Base-by-base conservation (phyloP, 228 moss, liverwort and hornwort genomes). In the Sphagnum fallax region DNA sequence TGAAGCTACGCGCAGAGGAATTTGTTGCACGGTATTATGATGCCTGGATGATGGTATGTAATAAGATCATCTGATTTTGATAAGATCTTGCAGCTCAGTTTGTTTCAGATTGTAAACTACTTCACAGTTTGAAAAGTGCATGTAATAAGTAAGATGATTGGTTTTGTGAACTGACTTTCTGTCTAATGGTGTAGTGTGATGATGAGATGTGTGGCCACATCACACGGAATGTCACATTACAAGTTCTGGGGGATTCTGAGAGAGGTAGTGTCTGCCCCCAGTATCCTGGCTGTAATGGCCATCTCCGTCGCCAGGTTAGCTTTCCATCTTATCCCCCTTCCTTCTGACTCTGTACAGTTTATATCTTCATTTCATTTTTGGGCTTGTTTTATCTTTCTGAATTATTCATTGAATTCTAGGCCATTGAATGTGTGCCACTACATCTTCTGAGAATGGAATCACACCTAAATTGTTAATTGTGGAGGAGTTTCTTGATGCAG, bases 181-280 rank as follows among this genome's bases (percentile, higher is more conserved):
- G 32, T 32, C 32, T 32, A 32, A 32, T 16, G 6, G 6, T 81
- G 72, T 85, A 92, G 82, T 98, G 98, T 70, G 98, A 98, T 73
- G 98, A 98, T 66, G 94, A 94, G 71, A 92, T 89, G 67, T 98
- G 98, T 76, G 98, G 98, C 52, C 94, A 82, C 48, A 84, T 86
- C 16, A 86, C 92, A 16, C 85, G 94, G 61, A 92, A 98, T 50
- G 75, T 98, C 15, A 84, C 87, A 62, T 79, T 94, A 49, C 83
- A 92, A 75, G 88, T 89, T 48, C 81, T 94, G 11, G 98, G 94
- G 15, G 98, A 94, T 69, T 90, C 83, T 58, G 92, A 98, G 61
- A 90, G 86, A 55, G 98, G 98, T 62, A 90, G 89, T 5, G 94
- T 98, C 10, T 98, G 98, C 72, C 92, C 98, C 32, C 90, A 90